Evolutionary conservation across 192 early-diverging fungal species (phyloP).

Genomic region (Ambispora gerdemannii): DNA sequence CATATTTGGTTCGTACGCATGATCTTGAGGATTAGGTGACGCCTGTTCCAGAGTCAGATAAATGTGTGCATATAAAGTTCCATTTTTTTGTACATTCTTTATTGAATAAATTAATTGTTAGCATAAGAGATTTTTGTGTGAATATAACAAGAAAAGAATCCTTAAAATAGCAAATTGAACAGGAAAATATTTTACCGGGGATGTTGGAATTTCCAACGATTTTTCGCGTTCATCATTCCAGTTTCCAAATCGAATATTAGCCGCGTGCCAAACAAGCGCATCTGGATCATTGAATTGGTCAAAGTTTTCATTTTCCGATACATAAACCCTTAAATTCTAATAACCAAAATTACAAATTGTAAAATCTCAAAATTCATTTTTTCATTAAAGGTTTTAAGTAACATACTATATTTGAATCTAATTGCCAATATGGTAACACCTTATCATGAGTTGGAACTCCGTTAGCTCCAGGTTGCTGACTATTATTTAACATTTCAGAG

Average conservation of each 20-base stretch:
- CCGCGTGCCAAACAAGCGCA: constrained; percentile 41
- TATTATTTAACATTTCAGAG: background rate
- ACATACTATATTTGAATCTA: background rate
- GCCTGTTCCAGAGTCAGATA: constrained; percentile 47
- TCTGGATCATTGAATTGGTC: constrained; percentile 38
- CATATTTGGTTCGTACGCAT: constrained; percentile 39
- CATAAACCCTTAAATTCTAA: constrained; percentile 49
- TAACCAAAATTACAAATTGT: background rate
- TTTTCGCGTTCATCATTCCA: constrained; percentile 44
- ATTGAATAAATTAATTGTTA: constrained; percentile 1
- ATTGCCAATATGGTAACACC: background rate
- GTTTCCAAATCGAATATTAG: constrained; percentile 42
- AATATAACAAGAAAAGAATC: background rate
- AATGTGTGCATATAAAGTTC: constrained; percentile 59
- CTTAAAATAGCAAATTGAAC: background rate
- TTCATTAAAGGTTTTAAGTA: background rate
- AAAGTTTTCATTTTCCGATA: constrained; percentile 47
- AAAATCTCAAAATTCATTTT: background rate
- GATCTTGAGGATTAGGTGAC: constrained; percentile 41
- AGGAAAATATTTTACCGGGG: constrained; percentile 34
- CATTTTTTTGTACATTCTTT: constrained; percentile 54
- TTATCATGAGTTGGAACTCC: background rate
- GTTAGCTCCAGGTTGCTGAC: background rate
- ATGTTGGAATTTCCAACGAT: constrained; percentile 42
- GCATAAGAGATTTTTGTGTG: background rate